These are phyloP conservation scores for Naganishia onofrii DNA, from an alignment of 768 basidiomycete genomes.

Conservation along the genomic window DNA sequence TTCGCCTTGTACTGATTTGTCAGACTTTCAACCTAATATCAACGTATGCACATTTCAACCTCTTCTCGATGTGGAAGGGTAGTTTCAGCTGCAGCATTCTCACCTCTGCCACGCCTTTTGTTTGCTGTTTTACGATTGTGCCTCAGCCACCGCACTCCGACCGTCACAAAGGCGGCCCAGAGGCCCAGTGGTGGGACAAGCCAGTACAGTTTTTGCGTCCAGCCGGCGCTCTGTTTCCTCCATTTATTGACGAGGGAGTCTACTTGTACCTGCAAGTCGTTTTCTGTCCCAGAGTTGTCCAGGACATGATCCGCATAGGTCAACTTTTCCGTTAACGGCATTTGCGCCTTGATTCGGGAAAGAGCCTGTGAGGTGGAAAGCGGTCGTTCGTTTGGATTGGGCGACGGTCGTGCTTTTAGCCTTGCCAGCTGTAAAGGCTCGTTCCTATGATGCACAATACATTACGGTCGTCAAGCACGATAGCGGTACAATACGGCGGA, in stretches of 20 bases:
- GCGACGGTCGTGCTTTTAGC: slow-evolving; percentile 63
- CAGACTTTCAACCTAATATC: not conserved
- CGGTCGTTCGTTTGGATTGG: slow-evolving; percentile 57
- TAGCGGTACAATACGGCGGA: not conserved
- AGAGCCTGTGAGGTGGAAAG: slow-evolving; percentile 65
- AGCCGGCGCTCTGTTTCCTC: slow-evolving; percentile 47
- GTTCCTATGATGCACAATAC: slow-evolving; percentile 59
- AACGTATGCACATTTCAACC: slow-evolving; percentile 13
- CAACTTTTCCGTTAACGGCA: slow-evolving; percentile 74
- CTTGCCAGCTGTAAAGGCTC: slow-evolving; percentile 77
- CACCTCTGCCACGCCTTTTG: slow-evolving; percentile 21
- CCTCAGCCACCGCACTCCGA: not conserved
- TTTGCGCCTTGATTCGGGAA: slow-evolving; percentile 73
- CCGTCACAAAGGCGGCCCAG: slow-evolving; percentile 37
- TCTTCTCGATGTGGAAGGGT: not conserved
- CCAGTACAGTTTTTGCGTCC: slow-evolving; percentile 58
- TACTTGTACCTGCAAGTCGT: slow-evolving; percentile 65
- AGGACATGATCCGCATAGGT: slow-evolving; percentile 79
- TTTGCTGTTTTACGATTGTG: slow-evolving; percentile 8
- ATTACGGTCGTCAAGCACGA: not conserved
- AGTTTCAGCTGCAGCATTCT: not conserved
- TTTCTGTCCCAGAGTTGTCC: slow-evolving; percentile 77
- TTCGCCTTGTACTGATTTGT: not conserved
- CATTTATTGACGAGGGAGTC: slow-evolving; percentile 56
- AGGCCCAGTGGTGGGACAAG: slow-evolving; percentile 56